These are phyloP conservation scores for Rhynchosporium secalis DNA, from an alignment of 2,329 filamentous ascomycete species.

Conservation along the genomic window DNA sequence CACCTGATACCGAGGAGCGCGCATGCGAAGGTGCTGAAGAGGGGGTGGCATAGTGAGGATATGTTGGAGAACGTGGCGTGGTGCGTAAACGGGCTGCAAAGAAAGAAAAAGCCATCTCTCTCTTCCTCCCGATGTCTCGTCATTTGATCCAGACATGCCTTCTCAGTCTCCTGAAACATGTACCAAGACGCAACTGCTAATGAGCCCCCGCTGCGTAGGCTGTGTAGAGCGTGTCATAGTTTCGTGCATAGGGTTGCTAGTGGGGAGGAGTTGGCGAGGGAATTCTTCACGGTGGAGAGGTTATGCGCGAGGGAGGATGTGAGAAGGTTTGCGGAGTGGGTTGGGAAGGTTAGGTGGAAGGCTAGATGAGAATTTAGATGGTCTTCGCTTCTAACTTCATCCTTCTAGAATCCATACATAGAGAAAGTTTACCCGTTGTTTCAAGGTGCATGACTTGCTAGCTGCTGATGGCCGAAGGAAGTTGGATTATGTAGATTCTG, in stretches of 20 bases:
- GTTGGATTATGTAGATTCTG: too few relatives aligned
- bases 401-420: too few relatives aligned
- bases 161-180: too few relatives aligned
- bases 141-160: too few relatives aligned
- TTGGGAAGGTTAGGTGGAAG: constrained; percentile 74
- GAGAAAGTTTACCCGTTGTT: too few relatives aligned
- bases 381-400: too few relatives aligned
- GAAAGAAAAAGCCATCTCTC: too few relatives aligned
- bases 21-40: constrained; percentile 73
- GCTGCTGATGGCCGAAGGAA: background rate
- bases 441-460: too few relatives aligned
- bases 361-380: constrained; percentile 32
- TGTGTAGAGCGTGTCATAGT: constrained; percentile 80
- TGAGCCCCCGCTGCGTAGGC: too few relatives aligned
- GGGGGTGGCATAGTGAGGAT: constrained; percentile 76
- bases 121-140: too few relatives aligned
- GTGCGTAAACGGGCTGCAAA: constrained; percentile 39
- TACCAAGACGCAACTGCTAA: too few relatives aligned
- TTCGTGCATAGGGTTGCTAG: constrained; percentile 75
- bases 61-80: constrained; percentile 79
- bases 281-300: constrained; percentile 72
- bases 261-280: constrained; percentile 75
- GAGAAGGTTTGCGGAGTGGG: constrained; percentile 69
- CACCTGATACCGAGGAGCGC: constrained; percentile 80
- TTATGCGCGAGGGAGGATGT: constrained; percentile 72